These are phyloP conservation scores for Phytophthora tentaculata DNA, from an alignment of 352 stramenopile genomes.

Conservation along the genomic window DNA sequence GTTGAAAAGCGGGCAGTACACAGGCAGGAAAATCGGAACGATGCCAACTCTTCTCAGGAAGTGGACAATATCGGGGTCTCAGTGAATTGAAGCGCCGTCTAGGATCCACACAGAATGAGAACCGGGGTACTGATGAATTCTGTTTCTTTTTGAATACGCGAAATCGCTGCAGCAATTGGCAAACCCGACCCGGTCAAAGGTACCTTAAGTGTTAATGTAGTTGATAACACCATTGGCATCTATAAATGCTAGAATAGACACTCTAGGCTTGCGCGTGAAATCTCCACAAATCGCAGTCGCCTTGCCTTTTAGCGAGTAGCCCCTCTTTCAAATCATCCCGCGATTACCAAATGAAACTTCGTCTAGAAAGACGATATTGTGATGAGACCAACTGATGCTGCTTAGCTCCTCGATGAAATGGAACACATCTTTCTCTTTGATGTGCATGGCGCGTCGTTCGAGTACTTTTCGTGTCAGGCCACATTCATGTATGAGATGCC, in stretches of 20 bases:
- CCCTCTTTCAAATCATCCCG: not conserved
- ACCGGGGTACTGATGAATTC: not conserved
- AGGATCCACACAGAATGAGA: no score
- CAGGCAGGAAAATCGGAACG: no score
- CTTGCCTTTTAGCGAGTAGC: not conserved
- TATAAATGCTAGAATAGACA: no score
- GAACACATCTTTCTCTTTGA: slow-evolving; percentile 1
- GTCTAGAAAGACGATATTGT: not conserved
- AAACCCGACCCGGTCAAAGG: not conserved
- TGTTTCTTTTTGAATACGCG: not conserved
- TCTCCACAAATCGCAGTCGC: not conserved
- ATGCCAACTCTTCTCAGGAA: no score
- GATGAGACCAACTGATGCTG: not conserved
- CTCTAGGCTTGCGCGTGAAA: slow-evolving; percentile 1
- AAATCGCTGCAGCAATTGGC: not conserved
- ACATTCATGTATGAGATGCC: not conserved
- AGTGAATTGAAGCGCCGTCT: no score
- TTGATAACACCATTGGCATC: not conserved
- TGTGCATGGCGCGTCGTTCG: not conserved
- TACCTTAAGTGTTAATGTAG: not conserved
- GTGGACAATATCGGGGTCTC: no score
- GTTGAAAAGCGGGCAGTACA: no score
- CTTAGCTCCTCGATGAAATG: not conserved
- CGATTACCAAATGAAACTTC: slow-evolving; percentile 4
- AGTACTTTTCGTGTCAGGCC: not conserved